Evolutionary conservation across 2,329 filamentous ascomycete genomes (phyloP).

Genomic region (Juglanconis oblonga): DNA sequence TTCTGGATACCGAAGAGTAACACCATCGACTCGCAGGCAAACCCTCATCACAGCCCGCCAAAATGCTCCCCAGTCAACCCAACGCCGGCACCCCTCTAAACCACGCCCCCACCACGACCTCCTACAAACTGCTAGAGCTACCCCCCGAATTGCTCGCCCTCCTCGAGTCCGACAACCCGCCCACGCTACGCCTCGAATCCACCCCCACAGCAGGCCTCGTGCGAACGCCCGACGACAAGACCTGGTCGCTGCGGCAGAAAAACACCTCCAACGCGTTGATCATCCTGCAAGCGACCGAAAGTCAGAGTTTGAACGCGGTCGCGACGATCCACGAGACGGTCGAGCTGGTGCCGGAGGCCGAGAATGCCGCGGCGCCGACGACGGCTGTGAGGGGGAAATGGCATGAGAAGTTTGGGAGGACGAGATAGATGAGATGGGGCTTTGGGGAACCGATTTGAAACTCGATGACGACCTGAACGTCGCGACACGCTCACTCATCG

Average conservation of each 20-base stretch:
- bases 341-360: constrained; percentile 49
- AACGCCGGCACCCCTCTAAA: constrained; percentile 47
- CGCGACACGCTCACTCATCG: neutral
- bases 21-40: neutral
- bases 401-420: constrained; percentile 57
- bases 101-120: constrained; percentile 42
- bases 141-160: constrained; percentile 55
- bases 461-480: neutral
- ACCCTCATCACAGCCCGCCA: neutral
- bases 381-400: constrained; percentile 48
- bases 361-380: constrained; percentile 24
- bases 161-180: constrained; percentile 52
- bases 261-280: constrained; percentile 67
- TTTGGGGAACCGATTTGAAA: neutral
- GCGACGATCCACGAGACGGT: constrained; percentile 61
- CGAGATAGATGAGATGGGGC: constrained; percentile 37
- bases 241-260: constrained; percentile 61
- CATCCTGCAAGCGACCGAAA: constrained; percentile 37
- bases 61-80: constrained; percentile 44
- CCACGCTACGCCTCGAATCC: constrained; percentile 46
- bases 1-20: neutral
- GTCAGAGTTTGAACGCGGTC: constrained; percentile 43
- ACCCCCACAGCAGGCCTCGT: constrained; percentile 53
- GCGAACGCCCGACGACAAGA: constrained; percentile 43
- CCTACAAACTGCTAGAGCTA: constrained; percentile 60